Evolutionary conservation across 164 flowering plant species (phyloP).

Genomic region (Euptelea pleiosperma): DNA sequence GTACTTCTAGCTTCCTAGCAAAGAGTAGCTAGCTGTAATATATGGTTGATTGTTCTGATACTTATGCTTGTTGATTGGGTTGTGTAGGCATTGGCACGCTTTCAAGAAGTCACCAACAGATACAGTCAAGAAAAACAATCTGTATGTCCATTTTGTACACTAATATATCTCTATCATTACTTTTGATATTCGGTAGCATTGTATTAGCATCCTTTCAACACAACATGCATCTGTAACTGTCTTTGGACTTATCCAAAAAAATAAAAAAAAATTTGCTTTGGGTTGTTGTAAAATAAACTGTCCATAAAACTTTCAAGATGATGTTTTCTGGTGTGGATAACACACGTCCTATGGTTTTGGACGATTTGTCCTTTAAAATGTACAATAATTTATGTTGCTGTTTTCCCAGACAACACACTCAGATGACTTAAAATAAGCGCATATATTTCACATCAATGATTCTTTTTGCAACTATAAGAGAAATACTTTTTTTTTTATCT

Average conservation of each 20-base stretch:
- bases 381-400: too few species aligned
- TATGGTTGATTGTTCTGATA: not conserved
- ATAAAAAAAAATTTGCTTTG: too few species aligned
- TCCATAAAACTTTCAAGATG: too few species aligned
- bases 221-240: not conserved
- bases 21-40: not conserved
- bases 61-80: constrained; percentile 7
- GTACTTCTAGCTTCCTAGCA: not conserved
- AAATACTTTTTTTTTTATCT: too few species aligned
- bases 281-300: too few species aligned
- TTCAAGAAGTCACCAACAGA: constrained; percentile 88
- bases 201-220: not conserved
- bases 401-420: too few species aligned
- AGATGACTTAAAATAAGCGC: too few species aligned
- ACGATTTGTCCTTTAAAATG: not conserved
- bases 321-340: not conserved
- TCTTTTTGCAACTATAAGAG: too few species aligned
- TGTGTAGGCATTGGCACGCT: constrained; percentile 85
- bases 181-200: not conserved
- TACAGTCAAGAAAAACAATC: constrained; percentile 87
- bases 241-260: too few species aligned
- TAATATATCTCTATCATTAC: not conserved
- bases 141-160: constrained; percentile 45
- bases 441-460: too few species aligned
- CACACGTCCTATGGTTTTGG: not conserved